Base-by-base conservation (phyloP, 2,329 filamentous ascomycete species). In the Aspergillus flavus region DNA sequence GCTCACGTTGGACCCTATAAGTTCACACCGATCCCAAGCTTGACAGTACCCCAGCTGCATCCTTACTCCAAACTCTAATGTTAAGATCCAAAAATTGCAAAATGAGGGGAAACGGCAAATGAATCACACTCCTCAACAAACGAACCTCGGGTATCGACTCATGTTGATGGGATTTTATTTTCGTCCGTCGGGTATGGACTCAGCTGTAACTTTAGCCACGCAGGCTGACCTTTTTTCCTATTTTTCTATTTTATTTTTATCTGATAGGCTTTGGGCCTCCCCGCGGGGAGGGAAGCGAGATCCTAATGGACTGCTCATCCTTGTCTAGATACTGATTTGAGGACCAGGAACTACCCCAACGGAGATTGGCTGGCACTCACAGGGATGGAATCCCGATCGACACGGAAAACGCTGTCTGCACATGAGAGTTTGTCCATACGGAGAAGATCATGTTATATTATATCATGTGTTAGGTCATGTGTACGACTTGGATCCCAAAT, bases 281-380 rank as follows among this genome's bases (percentile, higher is more conserved):
- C 71, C 71, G 71, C 71, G 68, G 70, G 68, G 67, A 65, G 62
- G 66, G 52, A 57, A 66, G 36, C 53, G 61, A 67, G 65, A 69
- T 69, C 61, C 62, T 58, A 58, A 65, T 57, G 54, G 57, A 32
- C 45, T 59, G 52, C 36, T 52, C 32, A 57, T 48, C 39, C 46
- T 63, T 41, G 30, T n/a, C 59, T 58, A 28, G 54, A 45, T 56
- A 62, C 19, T 26, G 26, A 28, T 52, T 43, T 39, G 45, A 32
- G 41, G 30, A 50, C 23, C 21, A 45, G 26, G 43, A 19, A 45
- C 23, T 23, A 23, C 26, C 4, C 28, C 28, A 16, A 32, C 16
- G 28, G 48, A 57, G 64, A 64, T 66, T 66, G 66, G 66, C 46
- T 65, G 39, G 32, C 46, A 41, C 34, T 52, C 32, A 54, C 63